These are phyloP conservation scores for Sporothrix phasma DNA, from an alignment of 2,329 filamentous ascomycete species.

Conservation along the genomic window DNA sequence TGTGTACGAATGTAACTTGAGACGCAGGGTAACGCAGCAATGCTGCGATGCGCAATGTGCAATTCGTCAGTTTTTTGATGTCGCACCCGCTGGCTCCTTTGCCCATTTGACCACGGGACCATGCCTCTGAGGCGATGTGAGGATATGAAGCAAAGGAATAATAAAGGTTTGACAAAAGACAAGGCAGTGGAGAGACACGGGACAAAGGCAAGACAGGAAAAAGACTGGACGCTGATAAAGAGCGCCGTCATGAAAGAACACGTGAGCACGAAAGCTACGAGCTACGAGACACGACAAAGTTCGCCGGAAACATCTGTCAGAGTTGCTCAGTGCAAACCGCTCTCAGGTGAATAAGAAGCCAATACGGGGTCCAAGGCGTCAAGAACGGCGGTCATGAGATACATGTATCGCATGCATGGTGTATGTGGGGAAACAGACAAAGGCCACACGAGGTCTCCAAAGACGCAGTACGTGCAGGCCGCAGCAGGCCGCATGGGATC, in stretches of 20 bases:
- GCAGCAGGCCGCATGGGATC: not conserved
- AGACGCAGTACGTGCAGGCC: not conserved
- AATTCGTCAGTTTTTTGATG: constrained; percentile 5
- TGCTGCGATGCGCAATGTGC: not conserved
- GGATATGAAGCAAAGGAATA: not conserved
- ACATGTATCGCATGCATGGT: too few species aligned
- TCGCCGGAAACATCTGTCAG: too few species aligned
- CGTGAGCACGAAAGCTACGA: not conserved
- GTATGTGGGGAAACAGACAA: not conserved
- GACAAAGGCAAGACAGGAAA: not conserved
- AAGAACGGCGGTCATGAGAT: not conserved
- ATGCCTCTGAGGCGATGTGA: not conserved
- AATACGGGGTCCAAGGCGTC: not conserved
- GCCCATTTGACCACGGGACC: constrained; percentile 1
- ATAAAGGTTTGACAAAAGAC: not conserved
- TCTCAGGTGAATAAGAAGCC: too few species aligned
- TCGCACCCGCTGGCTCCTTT: not conserved
- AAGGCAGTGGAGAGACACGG: not conserved
- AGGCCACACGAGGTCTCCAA: not conserved
- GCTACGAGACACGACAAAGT: too few species aligned
- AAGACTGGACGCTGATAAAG: not conserved
- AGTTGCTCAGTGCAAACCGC: too few species aligned
- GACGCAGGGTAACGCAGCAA: constrained; percentile 4
- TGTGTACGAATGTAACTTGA: constrained; percentile 2
- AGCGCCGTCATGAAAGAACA: not conserved